Base-by-base conservation (phyloP, 2,329 filamentous ascomycete genomes). In the Nakataea oryzae region DNA sequence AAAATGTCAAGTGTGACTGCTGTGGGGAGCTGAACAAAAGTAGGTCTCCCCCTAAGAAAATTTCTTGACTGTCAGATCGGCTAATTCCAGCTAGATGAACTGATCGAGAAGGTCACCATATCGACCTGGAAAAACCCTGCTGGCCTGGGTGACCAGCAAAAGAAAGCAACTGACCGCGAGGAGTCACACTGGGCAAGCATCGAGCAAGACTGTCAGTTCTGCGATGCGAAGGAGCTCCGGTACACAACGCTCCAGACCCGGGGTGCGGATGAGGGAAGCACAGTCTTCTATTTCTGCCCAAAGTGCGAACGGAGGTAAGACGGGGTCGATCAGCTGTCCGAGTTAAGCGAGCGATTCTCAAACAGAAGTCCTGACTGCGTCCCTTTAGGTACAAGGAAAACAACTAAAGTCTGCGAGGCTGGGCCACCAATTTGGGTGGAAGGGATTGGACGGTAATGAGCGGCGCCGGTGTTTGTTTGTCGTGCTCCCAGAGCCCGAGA, bases 191-290 rank as follows among this genome's bases (percentile, higher is more conserved):
- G 58, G 58, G 24, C 34, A 6, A 59, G 58, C 34, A 50, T 59
- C 24, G 58, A 59, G 14, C n/a, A 59, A 27, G 27, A 59, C 30
- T 59, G 58, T 11, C 58, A 14, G 30, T 59, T 59, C 58, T 59
- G 58, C 4, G 24, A 26, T n/a, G 30, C 58, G 21, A 41, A 50
- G 24, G 47, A 50, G 58, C 24, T 50, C 26, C 58, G 58, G 12
- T 59, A 59, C 58, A 59, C 58, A 32, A 59, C 58, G 24, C 30
- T 59, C n/a, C 58, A 59, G n/a, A 59, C 58, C 5, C 58, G 58
- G 21, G 58, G 58, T 29, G 58, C 58, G 26, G 58, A 59, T 24
- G 58, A 59, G 24, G 58, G 58, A 17, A 59, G 58, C 32, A 59
- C 58, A 11, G 58, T 59, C 2, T 59, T 59, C 28, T 59, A 59